These are phyloP conservation scores for Lipomyces anomalus DNA, from an alignment of 805 yeast species.

Conservation along the genomic window DNA sequence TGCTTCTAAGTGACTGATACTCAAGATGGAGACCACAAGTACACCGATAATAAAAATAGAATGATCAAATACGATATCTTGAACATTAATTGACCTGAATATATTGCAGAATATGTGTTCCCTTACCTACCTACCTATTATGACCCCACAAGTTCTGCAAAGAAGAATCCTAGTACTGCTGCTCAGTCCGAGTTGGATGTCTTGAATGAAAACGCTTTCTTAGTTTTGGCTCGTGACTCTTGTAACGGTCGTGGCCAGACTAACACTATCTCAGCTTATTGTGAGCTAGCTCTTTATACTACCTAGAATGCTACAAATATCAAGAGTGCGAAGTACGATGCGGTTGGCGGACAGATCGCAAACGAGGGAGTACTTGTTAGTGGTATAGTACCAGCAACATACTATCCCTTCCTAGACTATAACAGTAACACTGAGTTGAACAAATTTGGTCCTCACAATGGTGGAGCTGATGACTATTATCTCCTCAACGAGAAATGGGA, in stretches of 20 bases:
- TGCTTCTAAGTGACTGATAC: conserved; percentile 18
- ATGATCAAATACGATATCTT: conserved; percentile 17
- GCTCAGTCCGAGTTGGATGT: conserved; percentile 22
- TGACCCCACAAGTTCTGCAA: conserved; percentile 7
- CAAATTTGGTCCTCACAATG: conserved; percentile 22
- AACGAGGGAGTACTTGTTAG: conserved; percentile 15
- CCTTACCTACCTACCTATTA: conserved; percentile 12
- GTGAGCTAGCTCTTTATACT: conserved; percentile 15
- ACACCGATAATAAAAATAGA: conserved; percentile 11
- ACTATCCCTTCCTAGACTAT: conserved; percentile 19
- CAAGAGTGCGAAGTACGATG: conserved; percentile 11
- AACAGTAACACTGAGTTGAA: conserved; percentile 14
- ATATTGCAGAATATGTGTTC: conserved; percentile 20
- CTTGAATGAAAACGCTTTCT: conserved; percentile 13
- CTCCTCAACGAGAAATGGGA: conserved; percentile 24
- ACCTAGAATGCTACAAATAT: conserved; percentile 18
- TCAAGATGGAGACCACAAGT: conserved; percentile 17
- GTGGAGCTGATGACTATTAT: conserved; percentile 16
- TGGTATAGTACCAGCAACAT: conserved; percentile 13
- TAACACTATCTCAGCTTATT: conserved; percentile 12
- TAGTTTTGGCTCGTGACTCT: conserved; percentile 20
- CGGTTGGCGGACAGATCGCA: conserved; percentile 14
- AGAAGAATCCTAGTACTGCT: conserved; percentile 16
- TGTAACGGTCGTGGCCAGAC: conserved; percentile 17
- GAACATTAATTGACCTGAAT: neutral